Evolutionary conservation across 768 basidiomycete species (phyloP), one percentile per base, ranked within the genome.

Genomic region (Leccinellum luteum): DNA sequence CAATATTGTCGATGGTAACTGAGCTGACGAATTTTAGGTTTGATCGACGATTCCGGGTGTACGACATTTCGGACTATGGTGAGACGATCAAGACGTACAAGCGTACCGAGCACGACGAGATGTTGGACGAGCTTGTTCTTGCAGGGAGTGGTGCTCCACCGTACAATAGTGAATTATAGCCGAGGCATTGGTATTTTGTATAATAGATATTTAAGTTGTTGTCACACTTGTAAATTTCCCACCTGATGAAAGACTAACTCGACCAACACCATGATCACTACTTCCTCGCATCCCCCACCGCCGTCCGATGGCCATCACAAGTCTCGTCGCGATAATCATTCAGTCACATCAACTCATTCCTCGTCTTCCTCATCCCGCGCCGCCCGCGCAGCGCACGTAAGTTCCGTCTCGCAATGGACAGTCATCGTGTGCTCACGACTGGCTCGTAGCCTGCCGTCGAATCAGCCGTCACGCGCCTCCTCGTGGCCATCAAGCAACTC

Each of bases 401-500:
- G 71, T 63, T 43, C 35, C 21, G 8, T 28, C 48, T 6, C 6
- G 10, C 21, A 47, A 13, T 13, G 45, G 23, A 25, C 45, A 14
- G 15, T 6, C n/a, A 17, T 49, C 23, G 0, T n/a, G 15, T 19
- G 23, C n/a, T 49, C 48, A 56, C 38, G n/a, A 41, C n/a, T 41
- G 1, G n/a, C n/a, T 41, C 10, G 8, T 34, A 90, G 85, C 89
- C 88, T 56, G 85, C 86, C 2, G 90, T 95, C 56, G 95, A 97
- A 72, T 89, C 92, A 34, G 87, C 91, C 21, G 94, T 97, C 32
- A 97, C 95, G 19, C 83, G 92, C 51, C 83, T 98, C 12, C 81
- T 99, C 25, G 93, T 99, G 2, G 87, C 94, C 30, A 98, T 98
- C 62, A 96, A 98, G 71, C 85, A 91, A 60, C 84, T 99, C n/a